Base-by-base conservation (phyloP, 345 rosid genomes). In the Cardamine resedifolia region DNA sequence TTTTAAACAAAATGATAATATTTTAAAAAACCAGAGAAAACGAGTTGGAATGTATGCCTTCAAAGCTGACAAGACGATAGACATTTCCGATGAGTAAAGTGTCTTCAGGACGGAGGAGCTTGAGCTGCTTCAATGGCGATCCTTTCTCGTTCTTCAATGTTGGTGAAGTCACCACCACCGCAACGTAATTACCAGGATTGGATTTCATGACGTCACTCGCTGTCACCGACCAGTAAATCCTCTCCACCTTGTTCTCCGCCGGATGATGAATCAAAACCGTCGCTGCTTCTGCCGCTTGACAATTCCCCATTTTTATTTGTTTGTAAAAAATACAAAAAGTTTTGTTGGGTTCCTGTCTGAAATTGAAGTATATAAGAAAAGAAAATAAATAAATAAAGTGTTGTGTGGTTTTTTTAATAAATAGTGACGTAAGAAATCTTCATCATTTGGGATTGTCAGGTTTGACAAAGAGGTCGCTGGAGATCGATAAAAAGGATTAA, bases 221-320 rank as follows among this genome's bases (percentile, higher is more conserved):
- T 9, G 81, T 85, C 3, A 92, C 85, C 3, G 96, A 88, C 85
- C 87, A 85, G 63, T 90, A 86, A 68, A 92, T 68, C 81, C 90
- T 83, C 68, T 92, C 86, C 64, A 88, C 68, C 77, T 82, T 85
- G 84, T 83, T 85, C 62, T 76, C 76, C 53, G 81, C 88, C 14
- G 96, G 93, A 52, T 87, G 96, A 18, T 90, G 95, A 60, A 92
- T 90, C 68, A 88, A 72, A 58, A 90, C 91, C 20, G 93, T 84
- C 47, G 92, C 96, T 63, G 84, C 91, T 67, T 92, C 96, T 6
- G 88, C 93, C 57, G 96, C 89, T 77, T 92, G 98, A 78, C 98
- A 92, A 52, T 92, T 92, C 26, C 98, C 98, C 98, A 90, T 82
- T 28, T 34, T 36, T 7, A 0, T 23, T 34, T 30, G 0, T n/a